Base-by-base conservation (phyloP, 2,329 filamentous ascomycete species). In the Uncinocarpus reesii region DNA sequence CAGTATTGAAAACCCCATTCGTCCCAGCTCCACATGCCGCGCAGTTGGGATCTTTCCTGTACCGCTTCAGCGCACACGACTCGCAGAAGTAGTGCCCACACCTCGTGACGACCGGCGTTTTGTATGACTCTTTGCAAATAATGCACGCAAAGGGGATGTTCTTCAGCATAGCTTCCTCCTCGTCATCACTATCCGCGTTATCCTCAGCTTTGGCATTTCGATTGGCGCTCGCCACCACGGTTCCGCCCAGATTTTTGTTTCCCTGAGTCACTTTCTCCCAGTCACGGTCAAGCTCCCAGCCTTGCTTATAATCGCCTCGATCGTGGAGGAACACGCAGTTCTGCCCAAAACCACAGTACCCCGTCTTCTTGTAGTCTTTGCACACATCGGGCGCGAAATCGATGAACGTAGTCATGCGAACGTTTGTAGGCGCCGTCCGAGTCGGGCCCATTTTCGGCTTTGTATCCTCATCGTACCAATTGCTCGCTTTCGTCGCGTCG, bases 41-140 rank as follows among this genome's bases (percentile, higher is more conserved):
- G 65, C 92, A 96, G 2, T 79, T 80, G 3, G 89, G 89, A 58
- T 89, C 86, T 62, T 86, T 92, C 53, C 84, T 76, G 63, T 95
- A 96, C 55, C 89, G 71, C 62, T 85, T 80, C 57, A 96, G 71
- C 21, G 92, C 92, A 65, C 92, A 98, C 1, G 77, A 74, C 65
- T 95, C 85, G 63, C 92, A 98, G 62, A 96, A 96, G 65, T 96
- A 96, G 65, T 98, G 92, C 0, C 87, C 85, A 57, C 92, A 98
- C 55, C 87, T 84, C 10, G 92, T 96, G 20, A 90, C 71, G 10
- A 96, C 78, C 0, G 92, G 90, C 49, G 78, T 75, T 58, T 80
- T 83, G 67, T 95, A 95, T 1, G 80, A 67, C 31, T 80, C 77
- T 58, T 82, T 80, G 72, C 89, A 95, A 53, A 95, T 86, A 54